Percentiles rank a stretch among this genome's conserved stretches.
Evolutionary conservation across 768 basidiomycete species (phyloP).

Genomic region (Mrakia gelida): DNA sequence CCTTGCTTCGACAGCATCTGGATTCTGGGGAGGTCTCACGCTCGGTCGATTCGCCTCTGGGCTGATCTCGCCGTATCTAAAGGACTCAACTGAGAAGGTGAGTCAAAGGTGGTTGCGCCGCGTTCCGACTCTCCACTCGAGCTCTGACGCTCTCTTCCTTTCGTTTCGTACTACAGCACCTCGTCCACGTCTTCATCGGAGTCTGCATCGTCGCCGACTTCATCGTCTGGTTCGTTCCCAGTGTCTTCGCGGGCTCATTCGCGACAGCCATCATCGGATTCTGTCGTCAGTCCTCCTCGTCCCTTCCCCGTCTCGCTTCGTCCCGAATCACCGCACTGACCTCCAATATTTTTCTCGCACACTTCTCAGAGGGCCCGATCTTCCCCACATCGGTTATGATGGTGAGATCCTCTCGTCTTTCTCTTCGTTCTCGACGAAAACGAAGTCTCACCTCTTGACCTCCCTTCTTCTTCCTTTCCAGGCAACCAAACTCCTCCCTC

Average conservation of each 20-base stretch:
- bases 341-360: not conserved
- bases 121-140: too few species aligned
- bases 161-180: not conserved
- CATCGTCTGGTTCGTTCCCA: constrained; percentile 15
- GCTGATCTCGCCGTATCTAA: not conserved
- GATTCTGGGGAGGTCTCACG: constrained; percentile 17
- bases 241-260: not conserved
- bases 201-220: not conserved
- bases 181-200: not conserved
- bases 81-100: constrained; percentile 1
- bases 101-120: too few species aligned
- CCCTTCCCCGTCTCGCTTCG: not conserved
- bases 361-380: not conserved
- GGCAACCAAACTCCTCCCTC: not conserved
- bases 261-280: constrained; percentile 5
- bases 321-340: not conserved
- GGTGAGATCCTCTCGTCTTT: not conserved
- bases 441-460: too few species aligned
- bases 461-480: too few species aligned
- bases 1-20: not conserved
- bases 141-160: too few species aligned
- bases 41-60: not conserved
- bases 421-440: too few species aligned
- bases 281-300: not conserved
- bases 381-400: not conserved